Percentiles rank a stretch among this genome's conserved stretches.
These are phyloP conservation scores for Antitrichia curtipendula DNA, from an alignment of 225 moss, liverwort and hornwort species.

Conservation along the genomic window DNA sequence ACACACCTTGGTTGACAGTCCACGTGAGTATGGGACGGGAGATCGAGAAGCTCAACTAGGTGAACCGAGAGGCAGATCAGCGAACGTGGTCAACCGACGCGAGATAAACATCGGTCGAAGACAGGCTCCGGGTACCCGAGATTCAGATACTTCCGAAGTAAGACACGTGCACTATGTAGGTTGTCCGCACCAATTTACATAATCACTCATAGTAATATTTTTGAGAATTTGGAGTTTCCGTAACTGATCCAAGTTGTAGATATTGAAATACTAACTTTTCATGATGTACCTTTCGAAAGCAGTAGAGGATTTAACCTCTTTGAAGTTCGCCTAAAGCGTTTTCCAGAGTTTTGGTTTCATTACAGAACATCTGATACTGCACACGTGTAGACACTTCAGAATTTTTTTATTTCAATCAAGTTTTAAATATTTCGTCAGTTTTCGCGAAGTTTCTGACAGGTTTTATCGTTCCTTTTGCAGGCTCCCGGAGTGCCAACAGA, in stretches of 20 bases:
- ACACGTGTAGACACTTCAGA: not conserved
- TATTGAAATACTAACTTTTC: not conserved
- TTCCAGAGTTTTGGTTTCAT: not conserved
- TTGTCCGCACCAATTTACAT: not conserved
- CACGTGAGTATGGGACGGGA: constrained; percentile 2
- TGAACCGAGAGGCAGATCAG: constrained; percentile 3
- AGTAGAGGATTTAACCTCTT: not conserved
- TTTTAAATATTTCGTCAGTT: not conserved
- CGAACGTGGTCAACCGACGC: not conserved
- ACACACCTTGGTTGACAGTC: not conserved
- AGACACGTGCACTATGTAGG: not conserved
- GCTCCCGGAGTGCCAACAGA: not conserved
- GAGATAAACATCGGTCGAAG: not conserved
- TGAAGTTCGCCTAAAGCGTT: not conserved
- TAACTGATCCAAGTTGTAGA: not conserved
- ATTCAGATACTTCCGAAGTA: constrained; percentile 6
- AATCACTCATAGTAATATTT: not conserved
- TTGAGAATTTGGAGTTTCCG: not conserved
- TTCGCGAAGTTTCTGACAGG: not conserved
- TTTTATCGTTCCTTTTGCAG: not conserved
- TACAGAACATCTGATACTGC: not conserved
- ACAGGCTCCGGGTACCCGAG: not conserved
- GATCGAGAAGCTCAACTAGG: constrained; percentile 2
- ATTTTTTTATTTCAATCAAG: not conserved
- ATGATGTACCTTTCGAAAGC: not conserved